Conservation (phyloP, 768 basidiomycete species). For the Lentinula edodes region DNA sequence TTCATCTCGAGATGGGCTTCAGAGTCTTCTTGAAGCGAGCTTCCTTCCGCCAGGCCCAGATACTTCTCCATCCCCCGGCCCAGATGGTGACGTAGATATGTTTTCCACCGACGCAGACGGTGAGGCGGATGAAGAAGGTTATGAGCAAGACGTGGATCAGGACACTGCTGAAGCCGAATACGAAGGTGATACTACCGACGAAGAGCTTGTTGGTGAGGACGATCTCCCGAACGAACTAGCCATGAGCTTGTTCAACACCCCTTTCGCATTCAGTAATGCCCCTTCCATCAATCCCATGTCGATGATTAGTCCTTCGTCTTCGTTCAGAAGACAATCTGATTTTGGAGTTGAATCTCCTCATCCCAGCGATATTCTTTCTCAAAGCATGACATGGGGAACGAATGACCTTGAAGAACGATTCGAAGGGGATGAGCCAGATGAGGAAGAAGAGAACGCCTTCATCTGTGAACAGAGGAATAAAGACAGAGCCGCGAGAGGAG, state of each 20-base stretch:
- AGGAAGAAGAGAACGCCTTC: slow-evolving; percentile 1
- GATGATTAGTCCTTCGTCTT: slow-evolving; percentile 52
- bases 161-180: slow-evolving; percentile 34
- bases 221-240: slow-evolving; percentile 72
- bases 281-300: slow-evolving; percentile 70
- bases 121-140: slow-evolving; percentile 34
- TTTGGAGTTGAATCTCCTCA: slow-evolving; percentile 40
- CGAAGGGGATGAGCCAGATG: slow-evolving; percentile 22
- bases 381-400: slow-evolving; percentile 44
- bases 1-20: neutral
- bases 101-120: slow-evolving; percentile 15
- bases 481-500: slow-evolving; percentile 12
- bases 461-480: slow-evolving; percentile 25
- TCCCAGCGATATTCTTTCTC: slow-evolving; percentile 66
- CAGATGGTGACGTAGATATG: slow-evolving; percentile 47
- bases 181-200: slow-evolving; percentile 78
- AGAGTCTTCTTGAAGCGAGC: neutral
- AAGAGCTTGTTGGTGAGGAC: slow-evolving; percentile 74
- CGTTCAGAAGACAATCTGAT: slow-evolving; percentile 13
- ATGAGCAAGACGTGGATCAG: slow-evolving; percentile 37
- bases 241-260: slow-evolving; percentile 67
- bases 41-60: slow-evolving; percentile 10
- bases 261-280: slow-evolving; percentile 38
- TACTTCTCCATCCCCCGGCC: slow-evolving; percentile 42
- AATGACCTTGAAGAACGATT: slow-evolving; percentile 33